phyloP scores from a whole-genome alignment of 2,329 filamentous ascomycete species.

The Stachybotrys echinatus region DNA sequence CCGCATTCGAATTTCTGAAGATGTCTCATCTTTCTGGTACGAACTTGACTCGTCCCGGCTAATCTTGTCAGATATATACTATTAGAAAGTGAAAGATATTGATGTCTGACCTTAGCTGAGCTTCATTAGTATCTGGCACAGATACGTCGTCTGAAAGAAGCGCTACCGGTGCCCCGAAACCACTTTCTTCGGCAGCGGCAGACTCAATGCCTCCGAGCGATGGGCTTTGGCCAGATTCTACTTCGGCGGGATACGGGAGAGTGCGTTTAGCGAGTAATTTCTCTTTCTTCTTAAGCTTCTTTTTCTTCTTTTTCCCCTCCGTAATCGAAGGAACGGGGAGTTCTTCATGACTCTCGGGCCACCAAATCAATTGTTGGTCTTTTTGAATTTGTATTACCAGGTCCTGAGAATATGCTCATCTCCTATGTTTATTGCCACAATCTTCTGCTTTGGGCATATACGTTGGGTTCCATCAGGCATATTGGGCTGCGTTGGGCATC shows the following conservation, averaged over 20 bases:
- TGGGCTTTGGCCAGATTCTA: not conserved
- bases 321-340: not conserved
- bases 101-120: not conserved
- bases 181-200: not conserved
- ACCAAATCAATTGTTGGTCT: not conserved
- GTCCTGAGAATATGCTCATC: not conserved
- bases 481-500: not conserved
- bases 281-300: too few species aligned
- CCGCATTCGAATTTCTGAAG: not conserved
- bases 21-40: not conserved
- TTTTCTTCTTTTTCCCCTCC: too few species aligned
- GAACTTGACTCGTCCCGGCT: not conserved
- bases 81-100: not conserved
- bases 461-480: not conserved
- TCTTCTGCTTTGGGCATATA: not conserved
- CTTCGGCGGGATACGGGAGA: not conserved
- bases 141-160: not conserved
- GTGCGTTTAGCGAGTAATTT: too few species aligned
- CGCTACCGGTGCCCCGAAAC: not conserved
- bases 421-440: not conserved
- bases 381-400: not conserved
- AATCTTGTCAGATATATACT: not conserved
- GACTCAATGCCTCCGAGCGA: not conserved
- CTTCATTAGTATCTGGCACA: not conserved
- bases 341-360: not conserved